These are phyloP conservation scores for Agaricus subrufescens DNA, from an alignment of 768 basidiomycete species.

Conservation along the genomic window DNA sequence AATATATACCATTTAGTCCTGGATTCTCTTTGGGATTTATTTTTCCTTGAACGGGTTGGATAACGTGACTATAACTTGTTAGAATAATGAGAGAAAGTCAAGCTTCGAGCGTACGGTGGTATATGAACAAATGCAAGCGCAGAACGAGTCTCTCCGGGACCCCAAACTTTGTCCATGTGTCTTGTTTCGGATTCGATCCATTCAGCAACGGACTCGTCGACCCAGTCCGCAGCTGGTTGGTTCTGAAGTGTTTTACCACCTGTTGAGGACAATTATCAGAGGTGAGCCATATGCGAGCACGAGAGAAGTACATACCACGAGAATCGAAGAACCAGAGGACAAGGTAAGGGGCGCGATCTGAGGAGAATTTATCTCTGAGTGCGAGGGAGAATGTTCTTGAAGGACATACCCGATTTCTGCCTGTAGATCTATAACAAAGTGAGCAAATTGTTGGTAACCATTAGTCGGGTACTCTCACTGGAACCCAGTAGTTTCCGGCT, in stretches of 20 bases:
- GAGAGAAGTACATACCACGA: conserved; percentile 35
- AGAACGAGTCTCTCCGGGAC: conserved; percentile 43
- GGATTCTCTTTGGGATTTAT: conserved; percentile 33
- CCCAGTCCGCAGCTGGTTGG: conserved; percentile 55
- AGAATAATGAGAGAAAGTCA: neutral
- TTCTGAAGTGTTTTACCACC: conserved; percentile 48
- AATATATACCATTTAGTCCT: conserved; percentile 36
- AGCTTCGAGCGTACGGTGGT: conserved; percentile 49
- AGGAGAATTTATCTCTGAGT: neutral
- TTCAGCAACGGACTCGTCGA: conserved; percentile 53
- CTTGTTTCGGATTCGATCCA: conserved; percentile 56
- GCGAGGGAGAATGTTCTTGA: conserved; percentile 16
- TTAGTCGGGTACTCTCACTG: conserved; percentile 32
- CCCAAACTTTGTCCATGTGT: conserved; percentile 56
- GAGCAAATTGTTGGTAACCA: neutral
- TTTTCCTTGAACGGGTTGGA: conserved; percentile 29
- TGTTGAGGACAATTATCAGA: conserved; percentile 12
- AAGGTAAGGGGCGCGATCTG: conserved; percentile 41
- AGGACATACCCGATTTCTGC: conserved; percentile 23
- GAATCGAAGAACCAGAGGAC: conserved; percentile 82
- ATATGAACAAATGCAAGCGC: conserved; percentile 74
- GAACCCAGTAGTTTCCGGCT: conserved; percentile 76
- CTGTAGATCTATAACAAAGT: conserved; percentile 31
- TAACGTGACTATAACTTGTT: conserved; percentile 25
- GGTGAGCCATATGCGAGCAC: neutral